phyloP scores from a whole-genome alignment of 1,284 basidiomycete species.

The Malassezia furfur region DNA sequence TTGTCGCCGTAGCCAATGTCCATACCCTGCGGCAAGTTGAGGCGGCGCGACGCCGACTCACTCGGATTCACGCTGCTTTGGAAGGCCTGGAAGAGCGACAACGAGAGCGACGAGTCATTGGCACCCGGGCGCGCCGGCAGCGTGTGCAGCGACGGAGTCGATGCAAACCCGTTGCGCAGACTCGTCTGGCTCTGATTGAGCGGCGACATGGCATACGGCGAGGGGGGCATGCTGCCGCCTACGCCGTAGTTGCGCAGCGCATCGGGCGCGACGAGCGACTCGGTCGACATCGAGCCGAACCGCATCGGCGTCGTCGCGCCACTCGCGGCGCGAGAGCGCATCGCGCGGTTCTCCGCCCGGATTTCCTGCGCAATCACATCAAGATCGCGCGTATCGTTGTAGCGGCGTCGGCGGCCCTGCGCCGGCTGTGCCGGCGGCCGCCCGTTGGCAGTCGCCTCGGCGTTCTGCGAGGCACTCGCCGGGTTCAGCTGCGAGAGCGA shows the following conservation, averaged over 20 bases:
- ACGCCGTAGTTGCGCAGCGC: background rate
- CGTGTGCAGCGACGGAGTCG: background rate
- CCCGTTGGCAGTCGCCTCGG: background rate
- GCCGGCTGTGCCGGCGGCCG: background rate
- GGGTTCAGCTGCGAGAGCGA: slow-evolving; percentile 2
- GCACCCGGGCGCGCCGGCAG: background rate
- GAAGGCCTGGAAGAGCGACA: background rate
- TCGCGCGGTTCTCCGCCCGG: background rate
- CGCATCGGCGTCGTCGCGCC: background rate
- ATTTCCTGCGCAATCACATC: slow-evolving; percentile 11
- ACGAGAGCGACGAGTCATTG: background rate
- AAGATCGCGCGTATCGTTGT: slow-evolving; percentile 15
- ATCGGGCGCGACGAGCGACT: slow-evolving; percentile 1
- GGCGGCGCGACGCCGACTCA: slow-evolving; percentile 6
- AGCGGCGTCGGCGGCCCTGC: slow-evolving; percentile 10
- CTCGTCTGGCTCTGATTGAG: slow-evolving; percentile 3
- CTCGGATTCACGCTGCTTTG: background rate
- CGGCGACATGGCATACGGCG: background rate
- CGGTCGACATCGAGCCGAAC: background rate
- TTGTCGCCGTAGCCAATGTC: slow-evolving; percentile 10
- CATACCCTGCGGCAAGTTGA: slow-evolving; percentile 14
- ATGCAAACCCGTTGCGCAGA: background rate
- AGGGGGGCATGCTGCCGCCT: background rate
- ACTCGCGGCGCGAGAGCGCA: background rate
- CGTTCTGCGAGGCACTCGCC: background rate